Conservation (phyloP, 805 yeast species). For the Osmozyma mogii region DNA sequence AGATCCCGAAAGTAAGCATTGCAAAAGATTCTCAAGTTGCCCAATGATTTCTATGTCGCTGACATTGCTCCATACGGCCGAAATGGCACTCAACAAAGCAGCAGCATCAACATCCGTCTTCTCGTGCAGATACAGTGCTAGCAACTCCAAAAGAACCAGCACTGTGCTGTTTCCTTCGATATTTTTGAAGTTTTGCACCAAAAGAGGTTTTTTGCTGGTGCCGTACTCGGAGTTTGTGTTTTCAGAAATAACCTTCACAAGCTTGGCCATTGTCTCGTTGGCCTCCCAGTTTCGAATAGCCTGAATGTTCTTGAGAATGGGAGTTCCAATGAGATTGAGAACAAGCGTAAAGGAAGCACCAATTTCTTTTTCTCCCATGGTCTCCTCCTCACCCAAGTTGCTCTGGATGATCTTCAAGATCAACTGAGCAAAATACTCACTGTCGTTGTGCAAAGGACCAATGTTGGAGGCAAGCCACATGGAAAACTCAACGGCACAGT, state of each 20-base stretch:
- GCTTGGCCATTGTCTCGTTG: constrained; percentile 3
- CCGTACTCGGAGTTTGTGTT: background rate
- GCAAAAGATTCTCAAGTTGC: too few relatives aligned
- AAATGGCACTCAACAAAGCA: too few relatives aligned
- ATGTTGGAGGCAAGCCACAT: constrained; percentile 20
- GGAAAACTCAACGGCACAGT: constrained; percentile 37
- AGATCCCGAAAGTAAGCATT: too few relatives aligned
- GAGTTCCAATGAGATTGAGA: constrained; percentile 9
- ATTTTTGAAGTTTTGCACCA: too few relatives aligned
- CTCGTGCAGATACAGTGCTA: too few relatives aligned
- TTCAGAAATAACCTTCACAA: constrained; percentile 3
- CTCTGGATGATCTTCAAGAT: constrained; percentile 9
- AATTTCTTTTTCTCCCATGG: constrained; percentile 5
- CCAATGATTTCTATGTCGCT: too few relatives aligned
- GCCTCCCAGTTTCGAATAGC: background rate
- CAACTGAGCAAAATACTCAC: constrained; percentile 8
- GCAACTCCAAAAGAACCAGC: too few relatives aligned
- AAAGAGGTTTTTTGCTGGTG: too few relatives aligned
- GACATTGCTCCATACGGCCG: too few relatives aligned
- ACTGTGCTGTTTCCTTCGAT: too few relatives aligned
- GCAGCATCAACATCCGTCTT: too few relatives aligned
- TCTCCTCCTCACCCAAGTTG: constrained; percentile 5
- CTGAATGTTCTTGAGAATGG: constrained; percentile 3
- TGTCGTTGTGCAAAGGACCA: constrained; percentile 7
- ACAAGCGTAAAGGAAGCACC: constrained; percentile 9